Base-by-base conservation (phyloP, 192 early-diverging fungal genomes). In the Spizellomyces punctatus region DNA sequence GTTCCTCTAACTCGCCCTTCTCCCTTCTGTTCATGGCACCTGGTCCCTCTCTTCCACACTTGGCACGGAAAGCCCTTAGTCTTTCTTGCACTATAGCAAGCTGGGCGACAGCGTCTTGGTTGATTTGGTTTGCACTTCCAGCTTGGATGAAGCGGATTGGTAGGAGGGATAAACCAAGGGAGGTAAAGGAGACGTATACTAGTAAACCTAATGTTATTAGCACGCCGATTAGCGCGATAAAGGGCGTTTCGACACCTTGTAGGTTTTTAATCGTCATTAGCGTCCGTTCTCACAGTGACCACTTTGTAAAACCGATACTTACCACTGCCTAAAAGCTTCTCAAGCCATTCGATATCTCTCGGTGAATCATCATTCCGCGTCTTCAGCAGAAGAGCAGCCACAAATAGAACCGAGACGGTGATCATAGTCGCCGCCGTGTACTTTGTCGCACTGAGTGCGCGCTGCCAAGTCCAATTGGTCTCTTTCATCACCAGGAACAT, bases 241-340 rank as follows among this genome's bases (percentile, higher is more conserved):
- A 19, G 2, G 50, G 50, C 14, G 17, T 54, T 54, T 54, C 50
- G 27, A 36, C 27, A 36, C 27, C 27, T 36, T 36, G 27, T 36
- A 36, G 0, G 3, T 36, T 36, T 36, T 36, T 36, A 36, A 3
- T 36, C 27, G 27, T 36, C 27, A 36, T 2, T 36, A 36, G 27
- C 27, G 27, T 36, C 3, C 27, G 27, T 36, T 36, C 0, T 36
- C 27, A 36, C 27, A 3, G 27, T 0, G 27, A 36, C 27, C 3
- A 36, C 27, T 36, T 36, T 36, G 4, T 0, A 54, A n/a, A 19
- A 54, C 50, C 0, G 50, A 54, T n/a, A 12, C 17, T 54, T 54
- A 54, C 50, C 50, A 54, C 50, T 54, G 50, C 50, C 50, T 19
- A 54, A 54, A 2, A 54, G 50, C 17, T 54, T 54, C 50, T 54